phyloP scores from a whole-genome alignment of 345 rosid genomes.

The Trapa incisa region DNA sequence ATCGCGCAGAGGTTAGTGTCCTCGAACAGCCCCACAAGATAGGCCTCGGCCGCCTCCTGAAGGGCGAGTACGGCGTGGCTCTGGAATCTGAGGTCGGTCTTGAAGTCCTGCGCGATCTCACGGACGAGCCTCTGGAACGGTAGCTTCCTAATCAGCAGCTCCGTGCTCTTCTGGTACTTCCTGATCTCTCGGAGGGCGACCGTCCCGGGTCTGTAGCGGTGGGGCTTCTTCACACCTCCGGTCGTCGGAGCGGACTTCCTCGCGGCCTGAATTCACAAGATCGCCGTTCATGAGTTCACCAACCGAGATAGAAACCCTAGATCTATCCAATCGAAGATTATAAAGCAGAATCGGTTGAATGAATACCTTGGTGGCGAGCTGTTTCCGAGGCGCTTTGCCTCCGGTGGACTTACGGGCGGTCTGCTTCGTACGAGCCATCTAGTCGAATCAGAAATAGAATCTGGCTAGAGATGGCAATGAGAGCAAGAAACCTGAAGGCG shows the following conservation, averaged over 20 bases:
- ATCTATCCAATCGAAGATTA: too few species aligned
- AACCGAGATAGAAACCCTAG: too few species aligned
- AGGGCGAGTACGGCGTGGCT: conserved; percentile 4
- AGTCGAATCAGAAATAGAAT: too few species aligned
- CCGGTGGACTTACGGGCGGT: too few species aligned
- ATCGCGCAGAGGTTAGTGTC: conserved; percentile 3
- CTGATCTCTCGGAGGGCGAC: conserved; percentile 4
- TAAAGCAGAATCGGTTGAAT: too few species aligned
- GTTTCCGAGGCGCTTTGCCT: too few species aligned
- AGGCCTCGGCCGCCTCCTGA: conserved; percentile 6
- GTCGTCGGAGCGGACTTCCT: conserved; percentile 3
- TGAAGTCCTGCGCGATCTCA: conserved; percentile 6
- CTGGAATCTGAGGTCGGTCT: conserved; percentile 4
- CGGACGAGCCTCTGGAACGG: conserved; percentile 5
- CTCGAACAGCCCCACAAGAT: conserved; percentile 3
- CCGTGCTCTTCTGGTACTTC: conserved; percentile 6
- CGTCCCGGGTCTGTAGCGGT: conserved; percentile 2
- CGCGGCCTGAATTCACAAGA: background rate
- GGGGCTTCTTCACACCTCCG: conserved; percentile 5
- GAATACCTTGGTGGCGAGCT: too few species aligned
- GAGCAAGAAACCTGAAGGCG: too few species aligned
- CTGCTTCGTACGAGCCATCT: too few species aligned
- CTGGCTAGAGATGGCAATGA: too few species aligned
- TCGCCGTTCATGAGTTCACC: too few species aligned
- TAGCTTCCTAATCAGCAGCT: conserved; percentile 3